phyloP scores from a whole-genome alignment of 2,329 filamentous ascomycete species.

The Phymatotrichopsis omnivora region DNA sequence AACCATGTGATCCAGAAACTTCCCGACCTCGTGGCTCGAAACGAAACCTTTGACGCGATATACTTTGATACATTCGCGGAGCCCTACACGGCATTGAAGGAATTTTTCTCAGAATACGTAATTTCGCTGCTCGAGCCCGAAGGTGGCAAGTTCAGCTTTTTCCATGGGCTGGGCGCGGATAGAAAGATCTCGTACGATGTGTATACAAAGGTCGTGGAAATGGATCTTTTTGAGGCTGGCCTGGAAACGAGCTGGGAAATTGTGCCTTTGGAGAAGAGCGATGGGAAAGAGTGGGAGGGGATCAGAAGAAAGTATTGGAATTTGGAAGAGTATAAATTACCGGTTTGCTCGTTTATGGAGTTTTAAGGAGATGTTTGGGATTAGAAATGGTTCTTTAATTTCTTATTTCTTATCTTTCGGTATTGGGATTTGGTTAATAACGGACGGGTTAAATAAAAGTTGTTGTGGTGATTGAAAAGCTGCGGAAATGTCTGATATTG shows the following conservation, averaged over 20 bases:
- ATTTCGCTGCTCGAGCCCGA: slow-evolving; percentile 60
- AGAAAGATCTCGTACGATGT: slow-evolving; percentile 91
- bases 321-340: slow-evolving; percentile 64
- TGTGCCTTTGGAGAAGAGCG: slow-evolving; percentile 53
- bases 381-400: too few species aligned
- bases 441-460: too few species aligned
- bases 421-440: too few species aligned
- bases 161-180: slow-evolving; percentile 86
- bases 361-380: background rate
- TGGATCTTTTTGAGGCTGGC: slow-evolving; percentile 80
- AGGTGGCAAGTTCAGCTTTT: slow-evolving; percentile 75
- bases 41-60: slow-evolving; percentile 70
- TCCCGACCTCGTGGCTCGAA: slow-evolving; percentile 55
- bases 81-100: slow-evolving; percentile 72
- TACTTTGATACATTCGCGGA: slow-evolving; percentile 99
- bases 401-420: too few species aligned
- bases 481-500: too few species aligned
- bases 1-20: slow-evolving; percentile 35
- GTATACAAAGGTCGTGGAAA: slow-evolving; percentile 82
- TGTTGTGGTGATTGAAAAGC: too few species aligned
- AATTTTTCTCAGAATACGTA: slow-evolving; percentile 82
- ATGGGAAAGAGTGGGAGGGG: slow-evolving; percentile 61
- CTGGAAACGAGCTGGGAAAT: slow-evolving; percentile 71
- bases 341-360: slow-evolving; percentile 61
- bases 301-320: slow-evolving; percentile 86